Evolutionary conservation across 2,329 filamentous ascomycete species (phyloP), one percentile per base, ranked within the genome.

Genomic region (Ophiostoma triangulosporum): DNA sequence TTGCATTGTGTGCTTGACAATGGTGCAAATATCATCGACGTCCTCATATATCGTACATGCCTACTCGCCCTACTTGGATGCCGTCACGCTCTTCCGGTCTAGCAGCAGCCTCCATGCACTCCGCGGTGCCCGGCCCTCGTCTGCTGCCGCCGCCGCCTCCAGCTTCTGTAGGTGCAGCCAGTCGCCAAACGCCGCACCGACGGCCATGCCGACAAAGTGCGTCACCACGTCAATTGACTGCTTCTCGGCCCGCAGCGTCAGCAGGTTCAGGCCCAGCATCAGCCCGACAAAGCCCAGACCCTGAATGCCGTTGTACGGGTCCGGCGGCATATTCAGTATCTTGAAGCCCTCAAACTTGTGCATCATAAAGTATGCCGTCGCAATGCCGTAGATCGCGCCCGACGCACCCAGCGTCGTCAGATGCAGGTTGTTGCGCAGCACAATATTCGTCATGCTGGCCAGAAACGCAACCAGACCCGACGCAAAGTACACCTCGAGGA

Each of bases 371-470:
- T 79, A 84, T 1, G 81, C 80, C 1, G 74, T 74, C 7, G 77
- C 63, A 22, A 87, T 62, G 22, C 83, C 84, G 57, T 78, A 74
- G 5, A 83, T 69, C 33, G 77, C 78, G 11, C 80, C 83, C 6
- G 81, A 86, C 1, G 81, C 81, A n/a, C 85, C 85, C 9, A 86
- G 69, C 2, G 77, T 76, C 31, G 80, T 76, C 35, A 70, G 67
- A 12, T 66, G 63, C 49, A 80, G 61, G 60, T 69, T 66, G 14
- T 70, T 68, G 50, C 69, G 63, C 52, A 76, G 63, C 48, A 76
- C 73, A 54, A 76, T 70, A 48, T 66, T 65, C 27, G 69, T 61
- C 55, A 88, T 68, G 45, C 77, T 80, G n/a, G 72, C 69, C 56
- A 82, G 73, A 56, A 78, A 80, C 8, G 77, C 80, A 1, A 80